Evolutionary conservation across 1,284 basidiomycete genomes (phyloP), one percentile per base, ranked within the genome.

Genomic region (Moniliella sp.): DNA sequence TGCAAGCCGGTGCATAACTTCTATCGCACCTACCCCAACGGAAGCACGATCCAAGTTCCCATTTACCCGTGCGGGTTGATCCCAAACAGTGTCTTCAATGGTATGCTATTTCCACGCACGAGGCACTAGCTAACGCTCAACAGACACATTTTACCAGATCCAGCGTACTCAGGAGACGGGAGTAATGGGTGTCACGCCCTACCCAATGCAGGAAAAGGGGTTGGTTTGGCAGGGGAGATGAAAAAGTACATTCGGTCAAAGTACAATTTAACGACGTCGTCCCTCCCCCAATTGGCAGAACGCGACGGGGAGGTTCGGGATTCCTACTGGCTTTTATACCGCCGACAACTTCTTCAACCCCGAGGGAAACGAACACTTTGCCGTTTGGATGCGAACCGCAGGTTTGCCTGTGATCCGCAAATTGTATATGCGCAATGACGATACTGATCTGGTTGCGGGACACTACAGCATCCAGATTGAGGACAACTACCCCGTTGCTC

Each of bases 371-470:
- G 81, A 97, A 62, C 86, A 84, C 57, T 94, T 99, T 67, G 84
- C 93, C 64, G 86, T 94, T 48, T 99, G 91, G 91, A 99, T 99
- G 91, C 74, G 88, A 39, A 88, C 83, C 2, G 82, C 91, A 1
- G 88, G 86, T 15, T 65, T 97, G 34, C 88, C 91, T 0, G 93
- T 86, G 1, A 97, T 99, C 65, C 75, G 82, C 27, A 94, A 94
- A 64, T 66, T 94, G 13, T 94, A 79, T 61, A 83, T 75, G 16
- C 69, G 91, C 39, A 94, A 94, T 61, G 88, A 94, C 54, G 61
- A 71, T 17, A 67, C 75, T 18, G 65, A 65, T 25, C 74, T 99
- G 68, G 47, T 54, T 7, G 67, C 72, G 29, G 91, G 84, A 3
- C 68, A 64, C 25, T 97, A 97, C 61, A 64, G 70, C 43, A 69